These are phyloP conservation scores for Umbelopsis sp. DNA, from an alignment of 371 early-diverging fungal genomes.

Conservation along the genomic window DNA sequence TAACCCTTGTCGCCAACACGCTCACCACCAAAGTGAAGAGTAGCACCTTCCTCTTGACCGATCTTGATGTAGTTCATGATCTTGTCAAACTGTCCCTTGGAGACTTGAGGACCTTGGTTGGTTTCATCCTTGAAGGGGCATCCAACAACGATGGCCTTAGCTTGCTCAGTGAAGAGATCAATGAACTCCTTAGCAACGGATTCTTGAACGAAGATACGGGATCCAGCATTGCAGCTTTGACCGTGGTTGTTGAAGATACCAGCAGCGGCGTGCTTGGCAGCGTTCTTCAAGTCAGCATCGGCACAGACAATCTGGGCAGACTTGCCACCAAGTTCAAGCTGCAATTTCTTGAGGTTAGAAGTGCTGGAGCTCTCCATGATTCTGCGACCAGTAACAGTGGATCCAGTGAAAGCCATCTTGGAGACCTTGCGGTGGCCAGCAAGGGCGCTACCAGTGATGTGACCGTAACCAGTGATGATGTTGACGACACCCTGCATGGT, in stretches of 20 bases:
- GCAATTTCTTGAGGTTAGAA: conserved; percentile 73
- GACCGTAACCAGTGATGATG: conserved; percentile 61
- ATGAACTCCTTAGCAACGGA: conserved; percentile 76
- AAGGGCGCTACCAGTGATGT: conserved; percentile 38
- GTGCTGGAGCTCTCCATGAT: conserved; percentile 70
- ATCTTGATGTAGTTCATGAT: conserved; percentile 65
- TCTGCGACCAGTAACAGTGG: conserved; percentile 70
- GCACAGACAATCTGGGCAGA: conserved; percentile 84
- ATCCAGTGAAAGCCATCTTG: conserved; percentile 70
- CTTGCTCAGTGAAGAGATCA: conserved; percentile 61
- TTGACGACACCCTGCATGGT: conserved; percentile 69
- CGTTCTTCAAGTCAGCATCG: conserved; percentile 81
- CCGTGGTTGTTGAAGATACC: conserved; percentile 85
- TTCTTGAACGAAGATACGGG: conserved; percentile 83
- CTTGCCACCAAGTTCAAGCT: conserved; percentile 94
- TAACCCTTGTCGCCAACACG: conserved; percentile 73
- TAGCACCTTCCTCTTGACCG: conserved; percentile 66
- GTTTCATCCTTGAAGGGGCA: conserved; percentile 60
- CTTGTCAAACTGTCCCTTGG: conserved; percentile 75
- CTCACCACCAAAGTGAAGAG: conserved; percentile 69
- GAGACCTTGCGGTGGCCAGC: conserved; percentile 33
- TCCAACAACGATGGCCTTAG: conserved; percentile 64
- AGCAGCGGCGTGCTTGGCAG: conserved; percentile 70
- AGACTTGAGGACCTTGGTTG: conserved; percentile 78
- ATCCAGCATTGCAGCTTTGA: conserved; percentile 89